Base-by-base conservation (phyloP, 306 rosid species). In the Gillenia trifoliata region DNA sequence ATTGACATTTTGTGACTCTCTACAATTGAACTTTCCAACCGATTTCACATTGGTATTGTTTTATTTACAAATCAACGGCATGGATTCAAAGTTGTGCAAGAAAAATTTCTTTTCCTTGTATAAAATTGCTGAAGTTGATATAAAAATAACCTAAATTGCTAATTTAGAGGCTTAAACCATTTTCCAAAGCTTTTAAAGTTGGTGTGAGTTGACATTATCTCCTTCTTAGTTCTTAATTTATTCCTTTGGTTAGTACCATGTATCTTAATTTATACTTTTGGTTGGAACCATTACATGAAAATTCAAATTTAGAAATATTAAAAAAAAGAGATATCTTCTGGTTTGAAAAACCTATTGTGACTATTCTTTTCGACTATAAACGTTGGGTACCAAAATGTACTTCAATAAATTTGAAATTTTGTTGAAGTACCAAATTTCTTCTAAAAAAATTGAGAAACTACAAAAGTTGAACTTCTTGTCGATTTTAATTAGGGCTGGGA, bases 181-280 rank as follows among this genome's bases (percentile, higher is more conserved):
- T 72, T 57, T 55, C 65, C 23, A 40, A 22, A 4, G 17, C 55
- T 57, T 72, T 40, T 40, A 59, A 59, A 59, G 67, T 72, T 57
- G 40, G 66, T 38, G 67, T 11, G 38, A 72, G 67, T 72, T 38
- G 67, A 72, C 67, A 57, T 72, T 36, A 66, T 34, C 38, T 34
- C 16, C 34, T 38, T 52, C 64, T 31, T 16, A 47, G 20, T 47
- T 47, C 20, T 47, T 47, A 52, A n/a, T 54, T 57, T 57, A 57
- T 62, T 72, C 9, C 54, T 54, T 26, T 19, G 56, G 11, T 22
- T 70, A n/a, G 50, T 52, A 22, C 49, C 49, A 34, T 38, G n/a
- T n/a, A n/a, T 47, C 20, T 47, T 47, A 52, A n/a, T 54, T 57
- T 57, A 57, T 62, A 57, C 9, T 36, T 54, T 26, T 19, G 56